Evolutionary conservation across 2,329 filamentous ascomycete species (phyloP), one percentile per base, ranked within the genome.

Genomic region (Cordyceps militaris): DNA sequence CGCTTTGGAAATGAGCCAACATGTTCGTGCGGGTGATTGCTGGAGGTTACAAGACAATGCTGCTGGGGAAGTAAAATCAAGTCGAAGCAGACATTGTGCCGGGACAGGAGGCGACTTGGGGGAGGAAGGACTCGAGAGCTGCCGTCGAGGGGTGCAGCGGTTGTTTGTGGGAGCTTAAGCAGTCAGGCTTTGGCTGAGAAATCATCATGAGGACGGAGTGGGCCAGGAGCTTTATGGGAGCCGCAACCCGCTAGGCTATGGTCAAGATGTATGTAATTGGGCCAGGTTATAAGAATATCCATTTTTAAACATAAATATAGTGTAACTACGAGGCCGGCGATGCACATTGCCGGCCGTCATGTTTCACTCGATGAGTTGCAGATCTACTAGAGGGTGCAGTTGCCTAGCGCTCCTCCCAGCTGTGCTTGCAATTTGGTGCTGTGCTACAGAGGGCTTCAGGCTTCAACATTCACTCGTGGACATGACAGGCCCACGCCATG

Each of bases 1-100:
- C 63, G 63, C 62, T 67, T 62, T 65, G 64, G 63, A 66, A 66
- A 68, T 69, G 68, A 66, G 70, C 67, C 68, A 73, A 74, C 73
- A 75, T 75, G 73, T 71, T 75, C 72, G 66, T 42, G 51, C 53
- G 48, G 49, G 61, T 47, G 34, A 28, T 34, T 36, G 24, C 13
- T 24, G 24, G 28, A 4, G 26, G 13, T 7, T 5, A 24, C 19
- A 3, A 19, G 19, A 36, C 14, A 10, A 36, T 24, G 51, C 51
- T 34, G 40, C 21, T 24, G 51, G 19, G 21, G 14, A 44, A 16
- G 9, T 13, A 36, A 2, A 6, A 16, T 56, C 42, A 56, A n/a
- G 43, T 56, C 16, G 43, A 56, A 28, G 43, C 13, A 19, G 30
- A n/a, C 52, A 56, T 48, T 38, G 43, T 47, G 32, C 32, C 42